Evolutionary conservation across 768 basidiomycete species (phyloP).

Genomic region (Gloeostereum incarnatum): DNA sequence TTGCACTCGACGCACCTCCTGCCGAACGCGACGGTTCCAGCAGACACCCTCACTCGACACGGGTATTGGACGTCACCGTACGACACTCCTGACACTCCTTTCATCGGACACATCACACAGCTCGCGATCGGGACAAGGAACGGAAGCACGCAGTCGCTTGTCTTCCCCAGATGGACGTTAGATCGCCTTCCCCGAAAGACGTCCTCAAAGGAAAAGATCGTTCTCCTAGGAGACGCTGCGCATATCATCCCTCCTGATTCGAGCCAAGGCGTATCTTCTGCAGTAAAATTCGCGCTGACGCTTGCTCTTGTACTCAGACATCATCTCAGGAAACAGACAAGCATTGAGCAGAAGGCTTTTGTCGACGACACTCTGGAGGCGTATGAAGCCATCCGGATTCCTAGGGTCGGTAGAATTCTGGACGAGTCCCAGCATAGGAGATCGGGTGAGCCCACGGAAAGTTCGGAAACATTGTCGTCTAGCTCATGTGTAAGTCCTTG

Average conservation of each 20-base stretch:
- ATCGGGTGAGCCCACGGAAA: too few species aligned
- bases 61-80: slow-evolving; percentile 24
- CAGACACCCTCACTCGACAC: slow-evolving; percentile 17
- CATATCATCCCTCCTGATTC: slow-evolving; percentile 34
- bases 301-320: slow-evolving; percentile 25
- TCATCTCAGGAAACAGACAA: slow-evolving; percentile 11
- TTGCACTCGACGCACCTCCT: slow-evolving; percentile 20
- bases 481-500: too few species aligned
- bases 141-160: not conserved
- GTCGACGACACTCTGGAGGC: slow-evolving; percentile 7
- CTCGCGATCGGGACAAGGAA: slow-evolving; percentile 11
- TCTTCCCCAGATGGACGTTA: slow-evolving; percentile 27
- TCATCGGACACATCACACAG: not conserved
- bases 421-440: slow-evolving; percentile 22
- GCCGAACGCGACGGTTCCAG: slow-evolving; percentile 13
- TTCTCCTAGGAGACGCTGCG: slow-evolving; percentile 33
- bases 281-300: slow-evolving; percentile 28
- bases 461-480: too few species aligned
- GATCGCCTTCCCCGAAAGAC: slow-evolving; percentile 26
- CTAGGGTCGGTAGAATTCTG: slow-evolving; percentile 20
- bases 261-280: slow-evolving; percentile 31
- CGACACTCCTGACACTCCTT: slow-evolving; percentile 17
- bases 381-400: slow-evolving; percentile 24
- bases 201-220: slow-evolving; percentile 17
- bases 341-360: slow-evolving; percentile 1